Conservation (phyloP, 345 rosid genomes). For the Gynandropsis gynandra region DNA sequence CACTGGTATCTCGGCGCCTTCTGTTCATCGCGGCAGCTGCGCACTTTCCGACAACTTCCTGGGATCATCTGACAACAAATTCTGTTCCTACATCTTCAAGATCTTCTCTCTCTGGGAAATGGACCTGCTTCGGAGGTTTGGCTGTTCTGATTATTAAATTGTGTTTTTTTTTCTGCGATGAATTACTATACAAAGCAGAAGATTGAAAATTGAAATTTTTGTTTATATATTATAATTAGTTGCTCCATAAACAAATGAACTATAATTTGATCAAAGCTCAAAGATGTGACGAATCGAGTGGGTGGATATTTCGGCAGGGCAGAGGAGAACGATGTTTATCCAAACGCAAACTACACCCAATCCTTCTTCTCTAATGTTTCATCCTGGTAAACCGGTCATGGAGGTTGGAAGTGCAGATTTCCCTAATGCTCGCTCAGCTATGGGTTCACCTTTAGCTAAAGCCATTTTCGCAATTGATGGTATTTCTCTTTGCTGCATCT, state of each 20-base stretch:
- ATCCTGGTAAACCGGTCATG: slow-evolving; percentile 89
- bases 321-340: slow-evolving; percentile 87
- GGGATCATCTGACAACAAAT: not conserved
- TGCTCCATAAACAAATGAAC: not conserved
- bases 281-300: slow-evolving; percentile 2
- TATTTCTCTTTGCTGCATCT: slow-evolving; percentile 10
- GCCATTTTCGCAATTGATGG: slow-evolving; percentile 77
- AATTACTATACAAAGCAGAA: not conserved
- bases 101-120: slow-evolving; percentile 24
- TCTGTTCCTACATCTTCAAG: slow-evolving; percentile 12
- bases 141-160: not conserved
- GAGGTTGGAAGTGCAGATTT: slow-evolving; percentile 87
- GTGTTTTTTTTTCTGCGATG: not conserved
- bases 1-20: slow-evolving; percentile 27
- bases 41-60: slow-evolving; percentile 13
- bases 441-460: slow-evolving; percentile 72
- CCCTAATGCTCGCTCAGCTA: slow-evolving; percentile 72
- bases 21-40: slow-evolving; percentile 23
- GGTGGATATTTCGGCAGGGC: slow-evolving; percentile 37
- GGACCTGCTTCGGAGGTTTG: slow-evolving; percentile 38
- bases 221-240: slow-evolving; percentile 1
- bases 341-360: slow-evolving; percentile 91
- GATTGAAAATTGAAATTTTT: not conserved
- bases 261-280: not conserved
- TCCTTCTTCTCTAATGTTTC: slow-evolving; percentile 92